Conservation (phyloP, 1,139 yeast genomes). For the Zygosaccharomyces sapae region DNA sequence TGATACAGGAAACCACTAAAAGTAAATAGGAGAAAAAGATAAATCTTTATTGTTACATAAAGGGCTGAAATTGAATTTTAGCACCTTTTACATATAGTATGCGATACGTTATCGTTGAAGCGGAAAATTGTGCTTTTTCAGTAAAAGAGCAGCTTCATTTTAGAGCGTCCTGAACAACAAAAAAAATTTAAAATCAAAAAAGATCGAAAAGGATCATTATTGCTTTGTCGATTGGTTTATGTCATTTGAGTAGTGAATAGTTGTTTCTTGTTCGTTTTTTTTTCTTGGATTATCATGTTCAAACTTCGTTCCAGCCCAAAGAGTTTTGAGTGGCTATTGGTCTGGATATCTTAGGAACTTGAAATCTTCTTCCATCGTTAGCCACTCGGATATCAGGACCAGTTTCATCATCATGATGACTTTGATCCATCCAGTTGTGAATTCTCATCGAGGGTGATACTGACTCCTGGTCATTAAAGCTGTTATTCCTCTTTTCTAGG, state of each 20-base stretch:
- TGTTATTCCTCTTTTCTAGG: slow-evolving; percentile 10
- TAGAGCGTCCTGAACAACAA: background rate
- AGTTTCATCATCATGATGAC: slow-evolving; percentile 19
- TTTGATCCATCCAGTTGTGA: slow-evolving; percentile 32
- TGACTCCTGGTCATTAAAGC: slow-evolving; percentile 23
- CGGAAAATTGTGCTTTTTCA: background rate
- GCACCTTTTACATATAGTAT: background rate
- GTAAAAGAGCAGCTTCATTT: background rate
- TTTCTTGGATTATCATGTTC: background rate
- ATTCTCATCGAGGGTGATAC: slow-evolving; percentile 31
- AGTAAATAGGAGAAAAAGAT: background rate
- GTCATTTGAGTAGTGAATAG: background rate
- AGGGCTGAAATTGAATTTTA: background rate
- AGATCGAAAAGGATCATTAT: background rate
- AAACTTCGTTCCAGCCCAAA: slow-evolving; percentile 43
- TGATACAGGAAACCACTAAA: background rate
- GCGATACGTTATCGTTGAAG: background rate
- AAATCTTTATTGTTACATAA: background rate
- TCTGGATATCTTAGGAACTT: slow-evolving; percentile 38
- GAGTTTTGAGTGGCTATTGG: slow-evolving; percentile 49
- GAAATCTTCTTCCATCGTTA: slow-evolving; percentile 14
- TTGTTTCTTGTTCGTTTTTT: background rate
- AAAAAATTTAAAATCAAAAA: background rate
- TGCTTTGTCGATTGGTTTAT: background rate
- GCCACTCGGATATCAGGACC: slow-evolving; percentile 17